Evolutionary conservation across 2,329 filamentous ascomycete species (phyloP).

Genomic region (Acarospora socialis): DNA sequence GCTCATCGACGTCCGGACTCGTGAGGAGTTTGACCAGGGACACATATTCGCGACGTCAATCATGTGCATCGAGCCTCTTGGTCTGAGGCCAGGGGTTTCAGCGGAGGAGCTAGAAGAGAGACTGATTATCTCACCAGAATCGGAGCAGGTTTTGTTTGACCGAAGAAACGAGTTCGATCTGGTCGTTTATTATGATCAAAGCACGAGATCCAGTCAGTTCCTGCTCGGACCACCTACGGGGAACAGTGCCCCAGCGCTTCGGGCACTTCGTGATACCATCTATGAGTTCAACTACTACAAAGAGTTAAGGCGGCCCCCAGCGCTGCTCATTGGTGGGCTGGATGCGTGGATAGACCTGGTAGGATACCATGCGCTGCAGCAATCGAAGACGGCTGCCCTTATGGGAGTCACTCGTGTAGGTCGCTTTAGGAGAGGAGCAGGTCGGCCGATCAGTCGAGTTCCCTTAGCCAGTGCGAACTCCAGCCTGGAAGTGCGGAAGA

Average conservation of each 20-base stretch:
- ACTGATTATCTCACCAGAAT: constrained; percentile 32
- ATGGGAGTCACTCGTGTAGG: constrained; percentile 30
- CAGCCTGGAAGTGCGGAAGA: constrained; percentile 40
- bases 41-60: constrained; percentile 75
- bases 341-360: constrained; percentile 78
- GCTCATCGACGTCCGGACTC: constrained; percentile 70
- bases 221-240: constrained; percentile 32
- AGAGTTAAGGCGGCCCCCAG: constrained; percentile 56
- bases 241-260: constrained; percentile 42
- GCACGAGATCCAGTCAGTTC: constrained; percentile 44
- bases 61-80: constrained; percentile 80
- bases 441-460: constrained; percentile 37
- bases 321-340: constrained; percentile 67
- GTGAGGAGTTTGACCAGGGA: constrained; percentile 70
- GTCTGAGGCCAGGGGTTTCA: constrained; percentile 52
- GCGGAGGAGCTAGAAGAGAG: constrained; percentile 45
- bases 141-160: constrained; percentile 60
- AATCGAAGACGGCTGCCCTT: constrained; percentile 39
- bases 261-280: constrained; percentile 63
- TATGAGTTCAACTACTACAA: constrained; percentile 72
- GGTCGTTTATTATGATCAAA: constrained; percentile 79
- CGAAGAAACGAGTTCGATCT: constrained; percentile 64
- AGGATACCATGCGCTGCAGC: constrained; percentile 50
- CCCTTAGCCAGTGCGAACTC: constrained; percentile 38
- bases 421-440: constrained; percentile 22